Evolutionary conservation across 2,329 filamentous ascomycete genomes (phyloP), one percentile per base, ranked within the genome.

Genomic region (Teratosphaeria zuluensis): DNA sequence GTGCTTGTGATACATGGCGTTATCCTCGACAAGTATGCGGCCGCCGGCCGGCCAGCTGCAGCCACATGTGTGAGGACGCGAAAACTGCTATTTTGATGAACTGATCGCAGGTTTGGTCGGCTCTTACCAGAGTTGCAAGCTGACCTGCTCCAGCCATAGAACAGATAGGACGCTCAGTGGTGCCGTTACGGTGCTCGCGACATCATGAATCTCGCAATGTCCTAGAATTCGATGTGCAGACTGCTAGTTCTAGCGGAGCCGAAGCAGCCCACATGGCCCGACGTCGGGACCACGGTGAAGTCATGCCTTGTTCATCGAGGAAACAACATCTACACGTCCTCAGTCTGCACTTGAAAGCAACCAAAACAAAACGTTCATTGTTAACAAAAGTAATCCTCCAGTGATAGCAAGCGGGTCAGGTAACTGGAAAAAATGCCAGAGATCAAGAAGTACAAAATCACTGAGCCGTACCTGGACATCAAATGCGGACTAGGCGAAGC

Each of bases 401-500:
- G 24, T 28, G 24, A 28, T 28, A 28, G 24, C 24, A 28, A 28
- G 24, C 24, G 24, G 24, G 24, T 28, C 24, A 28, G 24, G 24
- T 28, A 42, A 19, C 53, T 8, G n/a, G 35, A 11, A 48, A 63
- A 11, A 28, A 72, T 72, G 70, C 56, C 69, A 12, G 63, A 68
- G 14, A 62, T 72, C 61, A 69, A 72, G 55, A 68, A 65, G 30
- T 70, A 71, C 66, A 69, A 63, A 52, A 66, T 72, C 63, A 68
- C 64, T 4, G 66, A 78, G 72, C 77, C 77, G 53, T 82, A 77
- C 68, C 78, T 92, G 62, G 76, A 85, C 64, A 74, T 83, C 58
- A 80, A 83, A 64, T 90, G 87, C 75, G 77, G 76, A 14, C 80
- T 92, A 32, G 87, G 86, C 63, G 89, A 92, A 73, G 89, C 82